Evolutionary conservation across 352 stramenopile species (phyloP).

Genomic region (Pythium plurisporium): DNA sequence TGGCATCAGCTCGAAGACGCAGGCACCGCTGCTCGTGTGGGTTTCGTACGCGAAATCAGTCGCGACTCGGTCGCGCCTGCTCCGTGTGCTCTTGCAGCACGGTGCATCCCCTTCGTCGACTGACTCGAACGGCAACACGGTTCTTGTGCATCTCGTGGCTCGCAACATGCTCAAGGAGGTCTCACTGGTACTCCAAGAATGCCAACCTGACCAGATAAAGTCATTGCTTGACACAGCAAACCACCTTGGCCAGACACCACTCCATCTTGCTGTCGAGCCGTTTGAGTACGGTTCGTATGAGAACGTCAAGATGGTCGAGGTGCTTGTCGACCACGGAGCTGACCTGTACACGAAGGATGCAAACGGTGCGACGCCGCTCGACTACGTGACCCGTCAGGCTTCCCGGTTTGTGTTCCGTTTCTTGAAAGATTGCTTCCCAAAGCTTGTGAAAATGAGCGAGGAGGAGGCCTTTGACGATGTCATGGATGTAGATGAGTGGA

Average conservation of each 20-base stretch:
- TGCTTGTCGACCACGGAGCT: slow-evolving; percentile 45
- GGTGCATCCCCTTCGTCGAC: slow-evolving; percentile 39
- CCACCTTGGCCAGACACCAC: slow-evolving; percentile 32
- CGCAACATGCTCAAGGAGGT: slow-evolving; percentile 46
- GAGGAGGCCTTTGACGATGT: slow-evolving; percentile 25
- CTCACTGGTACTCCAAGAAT: slow-evolving; percentile 31
- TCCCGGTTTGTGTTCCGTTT: slow-evolving; percentile 57
- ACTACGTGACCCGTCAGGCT: slow-evolving; percentile 48
- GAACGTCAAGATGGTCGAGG: slow-evolving; percentile 42
- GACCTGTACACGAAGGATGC: slow-evolving; percentile 32
- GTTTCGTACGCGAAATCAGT: slow-evolving; percentile 28
- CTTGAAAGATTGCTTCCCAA: slow-evolving; percentile 34
- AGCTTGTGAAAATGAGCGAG: slow-evolving; percentile 22
- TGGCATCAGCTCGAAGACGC: slow-evolving; percentile 13
- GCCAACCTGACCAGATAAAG: slow-evolving; percentile 38
- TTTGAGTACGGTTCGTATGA: slow-evolving; percentile 60
- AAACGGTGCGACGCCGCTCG: slow-evolving; percentile 34
- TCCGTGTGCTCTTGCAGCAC: slow-evolving; percentile 53
- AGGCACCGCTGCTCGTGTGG: slow-evolving; percentile 41
- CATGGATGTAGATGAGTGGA: slow-evolving; percentile 30
- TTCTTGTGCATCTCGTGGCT: slow-evolving; percentile 53
- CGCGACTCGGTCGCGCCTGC: slow-evolving; percentile 27
- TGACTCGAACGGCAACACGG: slow-evolving; percentile 52
- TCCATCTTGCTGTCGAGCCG: slow-evolving; percentile 63
- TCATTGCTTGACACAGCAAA: slow-evolving; percentile 45